Conservation (phyloP, 345 rosid species). For the Angophora floribunda region DNA sequence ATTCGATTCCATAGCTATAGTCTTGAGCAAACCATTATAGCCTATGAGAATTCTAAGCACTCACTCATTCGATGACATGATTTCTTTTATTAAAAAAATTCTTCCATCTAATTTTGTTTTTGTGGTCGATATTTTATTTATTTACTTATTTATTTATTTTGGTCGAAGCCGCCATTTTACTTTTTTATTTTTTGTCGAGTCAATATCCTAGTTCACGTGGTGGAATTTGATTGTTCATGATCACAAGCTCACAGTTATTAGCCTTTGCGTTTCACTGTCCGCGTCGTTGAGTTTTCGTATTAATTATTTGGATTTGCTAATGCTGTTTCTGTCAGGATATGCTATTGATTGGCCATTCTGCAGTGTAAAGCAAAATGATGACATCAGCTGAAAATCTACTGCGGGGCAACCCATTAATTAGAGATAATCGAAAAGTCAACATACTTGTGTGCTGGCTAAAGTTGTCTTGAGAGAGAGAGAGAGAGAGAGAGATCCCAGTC, state of each 20-base stretch:
- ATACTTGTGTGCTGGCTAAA: not conserved
- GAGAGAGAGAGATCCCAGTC: not conserved
- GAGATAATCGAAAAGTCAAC: not conserved
- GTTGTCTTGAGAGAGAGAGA: not conserved
- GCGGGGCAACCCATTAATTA: not conserved
- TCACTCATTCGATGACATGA: not conserved
- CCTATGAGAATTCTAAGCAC: not conserved
- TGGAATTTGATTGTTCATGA: not conserved
- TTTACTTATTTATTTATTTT: too few relatives aligned
- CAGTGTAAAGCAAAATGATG: not conserved
- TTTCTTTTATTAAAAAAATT: not conserved
- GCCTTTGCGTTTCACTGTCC: not conserved
- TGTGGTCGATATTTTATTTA: not conserved
- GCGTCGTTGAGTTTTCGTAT: not conserved
- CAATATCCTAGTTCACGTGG: not conserved
- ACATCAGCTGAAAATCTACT: not conserved
- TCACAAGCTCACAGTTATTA: not conserved
- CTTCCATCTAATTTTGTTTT: not conserved
- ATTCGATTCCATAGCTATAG: not conserved
- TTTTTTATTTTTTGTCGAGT: too few relatives aligned
- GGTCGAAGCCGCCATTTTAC: too few relatives aligned
- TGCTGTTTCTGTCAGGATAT: not conserved
- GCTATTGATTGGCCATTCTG: not conserved
- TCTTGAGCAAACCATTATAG: not conserved
- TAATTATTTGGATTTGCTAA: not conserved